Evolutionary conservation across 225 moss, liverwort and hornwort genomes (phyloP).

Genomic region (Sphagnum contortum): DNA sequence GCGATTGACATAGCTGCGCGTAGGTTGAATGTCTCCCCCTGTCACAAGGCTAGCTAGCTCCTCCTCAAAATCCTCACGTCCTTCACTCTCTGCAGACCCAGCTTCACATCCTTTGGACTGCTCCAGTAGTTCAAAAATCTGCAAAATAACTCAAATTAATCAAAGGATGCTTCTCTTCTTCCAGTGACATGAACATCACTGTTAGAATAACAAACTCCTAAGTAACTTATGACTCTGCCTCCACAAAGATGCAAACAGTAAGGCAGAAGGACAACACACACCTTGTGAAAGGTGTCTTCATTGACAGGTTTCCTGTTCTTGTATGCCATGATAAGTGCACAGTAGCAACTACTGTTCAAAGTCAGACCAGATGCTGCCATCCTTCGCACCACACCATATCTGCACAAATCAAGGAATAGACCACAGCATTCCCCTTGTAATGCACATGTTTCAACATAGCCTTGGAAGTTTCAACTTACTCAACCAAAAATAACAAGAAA

Average conservation of each 20-base stretch:
- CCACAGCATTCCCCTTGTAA: too few species aligned
- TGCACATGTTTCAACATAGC: too few species aligned
- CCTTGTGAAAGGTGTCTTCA: slow-evolving; percentile 50
- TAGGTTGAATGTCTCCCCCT: slow-evolving; percentile 46
- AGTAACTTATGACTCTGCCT: too few species aligned
- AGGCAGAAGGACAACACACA: not conserved
- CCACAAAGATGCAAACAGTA: too few species aligned
- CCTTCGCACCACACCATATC: slow-evolving; percentile 67
- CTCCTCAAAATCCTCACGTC: slow-evolving; percentile 46
- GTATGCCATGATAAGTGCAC: slow-evolving; percentile 57
- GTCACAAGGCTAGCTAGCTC: slow-evolving; percentile 41
- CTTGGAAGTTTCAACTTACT: too few species aligned
- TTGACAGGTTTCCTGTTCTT: slow-evolving; percentile 45
- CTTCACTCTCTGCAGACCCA: slow-evolving; percentile 40
- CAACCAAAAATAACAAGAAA: too few species aligned
- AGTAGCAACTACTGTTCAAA: slow-evolving; percentile 55
- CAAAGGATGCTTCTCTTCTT: too few species aligned
- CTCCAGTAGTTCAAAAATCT: slow-evolving; percentile 81
- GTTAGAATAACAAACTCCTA: too few species aligned
- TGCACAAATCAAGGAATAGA: slow-evolving; percentile 8
- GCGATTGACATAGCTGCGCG: slow-evolving; percentile 51
- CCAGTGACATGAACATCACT: too few species aligned
- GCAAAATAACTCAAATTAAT: slow-evolving; percentile 4
- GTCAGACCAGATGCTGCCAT: slow-evolving; percentile 73
- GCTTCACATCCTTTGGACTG: slow-evolving; percentile 63